A percentile compares a stretch with the other conserved stretches of the same genome.
phyloP scores from a whole-genome alignment of 2,329 filamentous ascomycete species.

The Ophiosphaerella narmari region DNA sequence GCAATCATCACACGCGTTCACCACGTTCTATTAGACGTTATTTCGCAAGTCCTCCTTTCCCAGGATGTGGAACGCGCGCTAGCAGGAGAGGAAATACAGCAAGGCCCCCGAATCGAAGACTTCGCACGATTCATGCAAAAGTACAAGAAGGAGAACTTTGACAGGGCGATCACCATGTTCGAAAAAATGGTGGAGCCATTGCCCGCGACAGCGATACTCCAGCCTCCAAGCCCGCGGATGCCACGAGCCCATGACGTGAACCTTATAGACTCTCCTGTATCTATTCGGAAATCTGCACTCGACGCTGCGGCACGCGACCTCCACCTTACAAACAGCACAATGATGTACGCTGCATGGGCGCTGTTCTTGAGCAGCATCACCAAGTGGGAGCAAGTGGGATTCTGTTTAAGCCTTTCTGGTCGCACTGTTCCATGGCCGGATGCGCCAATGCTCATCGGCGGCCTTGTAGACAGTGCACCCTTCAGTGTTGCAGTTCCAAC shows the following conservation, averaged over 20 bases:
- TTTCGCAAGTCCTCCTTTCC: constrained; percentile 1
- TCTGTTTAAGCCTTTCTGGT: constrained; percentile 4
- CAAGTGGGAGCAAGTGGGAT: constrained; percentile 5
- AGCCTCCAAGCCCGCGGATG: too few relatives aligned
- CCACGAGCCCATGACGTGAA: too few relatives aligned
- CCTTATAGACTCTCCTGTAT: too few relatives aligned
- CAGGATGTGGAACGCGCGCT: constrained; percentile 7
- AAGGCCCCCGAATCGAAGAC: constrained; percentile 5
- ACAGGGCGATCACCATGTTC: constrained; percentile 1
- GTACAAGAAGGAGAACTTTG: constrained; percentile 8
- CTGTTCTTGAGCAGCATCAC: constrained; percentile 10
- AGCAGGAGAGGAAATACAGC: constrained; percentile 2
- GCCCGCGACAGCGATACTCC: too few relatives aligned
- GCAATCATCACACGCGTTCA: constrained; percentile 6
- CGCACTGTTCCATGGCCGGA: constrained; percentile 8
- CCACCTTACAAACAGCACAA: constrained; percentile 2
- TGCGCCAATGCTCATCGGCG: constrained; percentile 3
- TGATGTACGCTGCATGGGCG: constrained; percentile 10
- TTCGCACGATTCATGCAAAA: constrained; percentile 5
- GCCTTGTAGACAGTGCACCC: not conserved
- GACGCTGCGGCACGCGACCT: constrained; percentile 1
- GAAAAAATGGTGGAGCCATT: constrained; percentile 1
- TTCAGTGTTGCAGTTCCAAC: constrained; percentile 3
- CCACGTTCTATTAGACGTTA: constrained; percentile 7
- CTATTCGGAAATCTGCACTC: not conserved